Evolutionary conservation across 1,139 yeast genomes (phyloP).

Genomic region (Hansenula sp.): DNA sequence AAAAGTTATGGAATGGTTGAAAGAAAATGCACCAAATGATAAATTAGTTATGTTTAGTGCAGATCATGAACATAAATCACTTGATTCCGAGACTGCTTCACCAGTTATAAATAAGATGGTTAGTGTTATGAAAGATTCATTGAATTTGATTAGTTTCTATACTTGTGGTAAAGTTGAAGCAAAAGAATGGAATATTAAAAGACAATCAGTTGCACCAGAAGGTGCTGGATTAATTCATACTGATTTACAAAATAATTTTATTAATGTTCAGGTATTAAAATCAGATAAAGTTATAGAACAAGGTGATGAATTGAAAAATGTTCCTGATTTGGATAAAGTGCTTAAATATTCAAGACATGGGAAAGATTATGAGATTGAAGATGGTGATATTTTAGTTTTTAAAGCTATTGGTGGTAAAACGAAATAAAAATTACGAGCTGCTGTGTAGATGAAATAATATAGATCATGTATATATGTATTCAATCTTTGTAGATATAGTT

Average conservation of each 20-base stretch:
- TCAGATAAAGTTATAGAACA: slow-evolving; percentile 41
- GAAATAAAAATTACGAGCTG: slow-evolving; percentile 23
- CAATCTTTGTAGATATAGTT: neutral
- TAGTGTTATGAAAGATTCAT: slow-evolving; percentile 58
- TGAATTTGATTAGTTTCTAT: slow-evolving; percentile 77
- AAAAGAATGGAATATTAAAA: slow-evolving; percentile 86
- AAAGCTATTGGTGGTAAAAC: slow-evolving; percentile 43
- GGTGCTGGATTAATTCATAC: slow-evolving; percentile 95
- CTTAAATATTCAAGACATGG: slow-evolving; percentile 38
- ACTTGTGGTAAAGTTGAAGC: slow-evolving; percentile 91
- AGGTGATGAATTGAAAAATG: slow-evolving; percentile 9
- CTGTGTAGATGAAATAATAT: too few relatives aligned
- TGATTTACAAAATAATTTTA: slow-evolving; percentile 79
- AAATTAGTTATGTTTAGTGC: slow-evolving; percentile 57
- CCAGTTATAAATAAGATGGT: slow-evolving; percentile 34
- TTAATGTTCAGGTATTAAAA: slow-evolving; percentile 67
- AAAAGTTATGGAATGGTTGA: slow-evolving; percentile 48
- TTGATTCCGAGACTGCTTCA: slow-evolving; percentile 25
- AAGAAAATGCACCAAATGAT: slow-evolving; percentile 49
- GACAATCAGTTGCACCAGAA: slow-evolving; percentile 78
- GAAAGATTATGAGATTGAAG: slow-evolving; percentile 67
- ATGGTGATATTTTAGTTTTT: slow-evolving; percentile 70
- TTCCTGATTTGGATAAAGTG: slow-evolving; percentile 13
- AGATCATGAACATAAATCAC: slow-evolving; percentile 41
- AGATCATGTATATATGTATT: slow-evolving; percentile 1